Percentiles rank a stretch among this genome's conserved stretches.
Conservation (phyloP, 352 stramenopile species). For the Phytophthora nicotianae region DNA sequence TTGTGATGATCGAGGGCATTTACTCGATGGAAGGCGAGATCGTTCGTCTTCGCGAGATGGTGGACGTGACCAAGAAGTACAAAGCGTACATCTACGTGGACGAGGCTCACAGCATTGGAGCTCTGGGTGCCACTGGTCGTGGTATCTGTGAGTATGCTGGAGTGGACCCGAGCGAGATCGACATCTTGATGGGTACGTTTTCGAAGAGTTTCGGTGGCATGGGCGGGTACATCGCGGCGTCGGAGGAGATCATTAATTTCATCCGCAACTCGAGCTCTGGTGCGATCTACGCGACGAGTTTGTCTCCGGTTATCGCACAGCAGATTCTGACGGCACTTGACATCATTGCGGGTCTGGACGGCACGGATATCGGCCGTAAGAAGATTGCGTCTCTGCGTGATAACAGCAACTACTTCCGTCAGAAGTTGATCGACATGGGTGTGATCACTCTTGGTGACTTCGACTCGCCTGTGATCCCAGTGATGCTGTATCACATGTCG, state of each 20-base stretch:
- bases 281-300: conserved; percentile 63
- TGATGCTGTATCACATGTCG: conserved; percentile 98
- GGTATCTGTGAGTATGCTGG: conserved; percentile 95
- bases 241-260: conserved; percentile 72
- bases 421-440: conserved; percentile 94
- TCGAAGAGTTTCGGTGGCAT: conserved; percentile 99
- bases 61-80: conserved; percentile 96
- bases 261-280: conserved; percentile 62
- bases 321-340: conserved; percentile 82
- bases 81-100: conserved; percentile 98
- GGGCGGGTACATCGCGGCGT: conserved; percentile 97
- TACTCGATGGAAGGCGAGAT: conserved; percentile 99
- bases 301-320: conserved; percentile 61
- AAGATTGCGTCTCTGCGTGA: conserved; percentile 95
- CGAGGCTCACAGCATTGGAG: conserved; percentile 97
- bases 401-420: conserved; percentile 98
- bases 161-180: conserved; percentile 96
- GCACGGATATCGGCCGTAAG: conserved; percentile 90
- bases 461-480: conserved; percentile 98
- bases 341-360: conserved; percentile 97
- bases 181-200: conserved; percentile 99
- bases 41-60: conserved; percentile 92
- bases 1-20: conserved; percentile 97
- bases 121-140: conserved; percentile 93
- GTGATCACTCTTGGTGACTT: conserved; percentile 93